phyloP scores from a whole-genome alignment of 2,329 filamentous ascomycete genomes.

The Aspergillus floridensis region DNA sequence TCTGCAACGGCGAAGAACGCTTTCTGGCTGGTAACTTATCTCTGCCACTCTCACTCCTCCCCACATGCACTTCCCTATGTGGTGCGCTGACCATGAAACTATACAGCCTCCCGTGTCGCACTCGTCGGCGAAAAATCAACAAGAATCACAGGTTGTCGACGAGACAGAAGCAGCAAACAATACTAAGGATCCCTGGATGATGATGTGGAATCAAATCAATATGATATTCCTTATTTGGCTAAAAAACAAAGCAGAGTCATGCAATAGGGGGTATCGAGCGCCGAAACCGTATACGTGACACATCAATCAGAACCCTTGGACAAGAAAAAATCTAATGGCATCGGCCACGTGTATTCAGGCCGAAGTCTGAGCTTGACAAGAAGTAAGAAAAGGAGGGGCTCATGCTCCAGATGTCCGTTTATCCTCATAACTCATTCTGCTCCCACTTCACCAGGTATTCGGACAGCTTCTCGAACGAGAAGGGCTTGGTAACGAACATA shows the following conservation, averaged over 20 bases:
- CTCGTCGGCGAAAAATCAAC: too few relatives aligned
- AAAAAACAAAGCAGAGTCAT: not conserved
- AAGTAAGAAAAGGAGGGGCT: not conserved
- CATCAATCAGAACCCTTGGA: not conserved
- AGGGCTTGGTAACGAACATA: slow-evolving; percentile 49
- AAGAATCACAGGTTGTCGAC: too few relatives aligned
- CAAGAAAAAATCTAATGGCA: not conserved
- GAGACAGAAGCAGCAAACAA: too few relatives aligned
- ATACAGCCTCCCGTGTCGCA: too few relatives aligned
- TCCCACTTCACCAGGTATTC: slow-evolving; percentile 39
- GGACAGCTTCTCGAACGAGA: slow-evolving; percentile 45
- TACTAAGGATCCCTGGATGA: too few relatives aligned
- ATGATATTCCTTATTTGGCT: too few relatives aligned
- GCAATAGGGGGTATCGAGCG: not conserved
- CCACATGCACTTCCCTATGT: too few relatives aligned
- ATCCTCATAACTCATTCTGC: not conserved
- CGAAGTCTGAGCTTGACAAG: not conserved
- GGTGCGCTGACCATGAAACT: too few relatives aligned
- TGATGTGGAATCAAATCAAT: too few relatives aligned
- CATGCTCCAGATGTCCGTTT: not conserved
- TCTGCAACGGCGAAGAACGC: too few relatives aligned
- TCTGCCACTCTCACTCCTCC: too few relatives aligned
- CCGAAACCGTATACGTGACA: not conserved
- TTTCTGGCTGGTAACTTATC: too few relatives aligned
- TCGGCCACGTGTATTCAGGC: not conserved